Base-by-base conservation (phyloP, 352 stramenopile genomes). In the Phytophthora foliorum region DNA sequence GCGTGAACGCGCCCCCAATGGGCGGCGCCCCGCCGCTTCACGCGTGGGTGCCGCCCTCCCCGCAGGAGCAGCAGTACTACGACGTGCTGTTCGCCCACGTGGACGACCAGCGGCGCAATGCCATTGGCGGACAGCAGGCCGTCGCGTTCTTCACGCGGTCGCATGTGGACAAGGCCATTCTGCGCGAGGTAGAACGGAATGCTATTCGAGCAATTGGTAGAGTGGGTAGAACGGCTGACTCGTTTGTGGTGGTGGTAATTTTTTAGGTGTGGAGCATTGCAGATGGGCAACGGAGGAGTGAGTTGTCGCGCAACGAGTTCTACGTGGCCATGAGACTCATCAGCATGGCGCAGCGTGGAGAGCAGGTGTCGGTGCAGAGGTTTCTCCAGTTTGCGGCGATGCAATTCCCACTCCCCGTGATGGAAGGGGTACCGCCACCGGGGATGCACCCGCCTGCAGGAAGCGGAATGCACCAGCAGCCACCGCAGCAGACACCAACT, bases 141-240 rank as follows among this genome's bases (percentile, higher is more conserved):
- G 96, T 99, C 10, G 78, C 86, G 57, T 98, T 99, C 74, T 98
- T 99, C 68, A 92, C 89, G 25, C 82, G 88, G 0, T 98, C 94
- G 17, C 94, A 96, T 46, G 67, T 98, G 6, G 92, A 98, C 57
- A 93, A 98, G 52, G 48, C 64, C 21, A 70, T 88, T 39, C 57
- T 96, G 39, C 80, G 89, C 7, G 88, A 96, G 76, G 87, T 94
- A 53, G 19, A 17, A 17, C 6, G 46, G 17, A 32, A 5, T 44
- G 39, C 17, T 22, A 21, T 13, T 52, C 21, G 11, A 31, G 4
- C 17, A 22, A 24, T 54, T 21, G 52, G 52, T 49, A 39, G 24
- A 49, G 19, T 48, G 38, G 44, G 44, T 57, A 39, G 57, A 44
- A 21, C 17, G 57, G 38, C 6, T 50, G 31, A 7, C 41, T 21